These are phyloP conservation scores for Saccharum hybrid DNA, from an alignment of 202 grass and related monocot genomes.

Conservation along the genomic window DNA sequence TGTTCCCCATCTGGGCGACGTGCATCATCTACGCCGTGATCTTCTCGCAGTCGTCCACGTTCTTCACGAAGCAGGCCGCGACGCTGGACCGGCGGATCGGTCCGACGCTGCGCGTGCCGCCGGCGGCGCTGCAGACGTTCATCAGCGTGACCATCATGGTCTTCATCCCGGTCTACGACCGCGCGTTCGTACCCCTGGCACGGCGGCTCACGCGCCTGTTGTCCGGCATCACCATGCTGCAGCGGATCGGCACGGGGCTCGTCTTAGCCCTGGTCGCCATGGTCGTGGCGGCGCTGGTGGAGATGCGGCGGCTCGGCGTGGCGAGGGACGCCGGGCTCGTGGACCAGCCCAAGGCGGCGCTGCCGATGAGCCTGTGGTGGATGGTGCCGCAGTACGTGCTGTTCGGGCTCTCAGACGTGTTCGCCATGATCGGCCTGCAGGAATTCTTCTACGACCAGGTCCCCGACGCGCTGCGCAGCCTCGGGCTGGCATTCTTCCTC, in stretches of 20 bases:
- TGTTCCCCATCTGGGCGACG: constrained; percentile 78
- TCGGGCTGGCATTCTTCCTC: constrained; percentile 65
- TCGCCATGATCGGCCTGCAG: constrained; percentile 59
- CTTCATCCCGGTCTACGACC: constrained; percentile 77
- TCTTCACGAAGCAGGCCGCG: constrained; percentile 80
- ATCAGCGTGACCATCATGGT: constrained; percentile 50
- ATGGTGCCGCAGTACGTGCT: constrained; percentile 78
- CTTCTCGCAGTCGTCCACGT: constrained; percentile 58
- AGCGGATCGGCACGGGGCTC: constrained; percentile 77
- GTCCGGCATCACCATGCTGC: constrained; percentile 86
- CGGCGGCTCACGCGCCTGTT: constrained; percentile 50
- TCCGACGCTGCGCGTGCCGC: constrained; percentile 46
- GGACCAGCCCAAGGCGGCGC: constrained; percentile 53
- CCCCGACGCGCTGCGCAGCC: constrained; percentile 52
- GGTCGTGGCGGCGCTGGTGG: constrained; percentile 60
- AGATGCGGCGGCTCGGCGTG: constrained; percentile 58
- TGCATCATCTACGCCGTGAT: constrained; percentile 70
- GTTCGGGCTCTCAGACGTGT: constrained; percentile 56
- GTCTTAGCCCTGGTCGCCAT: constrained; percentile 54
- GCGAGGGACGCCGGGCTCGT: constrained; percentile 62
- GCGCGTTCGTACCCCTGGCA: constrained; percentile 53
- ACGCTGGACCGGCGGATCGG: constrained; percentile 69
- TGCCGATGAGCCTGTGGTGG: constrained; percentile 91
- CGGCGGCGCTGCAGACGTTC: constrained; percentile 70
- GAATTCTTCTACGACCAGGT: constrained; percentile 88